A percentile compares a stretch with the other conserved stretches of the same genome.
Evolutionary conservation across 1,139 yeast genomes (phyloP).

Genomic region (Hyphopichia wangnamkhiaoensis): DNA sequence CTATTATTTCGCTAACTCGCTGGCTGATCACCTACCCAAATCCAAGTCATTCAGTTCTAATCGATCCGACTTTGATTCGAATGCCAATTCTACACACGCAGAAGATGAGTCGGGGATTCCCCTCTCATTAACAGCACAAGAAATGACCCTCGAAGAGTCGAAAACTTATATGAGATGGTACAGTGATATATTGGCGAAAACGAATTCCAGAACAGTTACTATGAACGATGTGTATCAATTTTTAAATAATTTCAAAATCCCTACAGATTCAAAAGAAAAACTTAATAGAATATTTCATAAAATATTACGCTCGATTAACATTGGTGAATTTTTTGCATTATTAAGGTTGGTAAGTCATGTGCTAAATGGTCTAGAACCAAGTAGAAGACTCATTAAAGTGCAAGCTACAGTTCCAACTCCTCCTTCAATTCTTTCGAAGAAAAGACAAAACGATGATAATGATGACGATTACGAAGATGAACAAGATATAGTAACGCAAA

Average conservation of each 20-base stretch:
- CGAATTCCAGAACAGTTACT: constrained; percentile 55
- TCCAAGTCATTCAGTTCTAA: background rate
- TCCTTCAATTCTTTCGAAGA: constrained; percentile 61
- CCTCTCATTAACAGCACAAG: constrained; percentile 60
- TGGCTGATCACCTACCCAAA: constrained; percentile 13
- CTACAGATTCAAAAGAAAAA: constrained; percentile 41
- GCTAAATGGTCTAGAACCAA: constrained; percentile 47
- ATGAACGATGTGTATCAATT: constrained; percentile 66
- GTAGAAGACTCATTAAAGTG: constrained; percentile 48
- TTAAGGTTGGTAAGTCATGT: constrained; percentile 65
- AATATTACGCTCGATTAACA: constrained; percentile 53
- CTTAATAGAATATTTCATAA: constrained; percentile 53
- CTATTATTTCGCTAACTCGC: constrained; percentile 12
- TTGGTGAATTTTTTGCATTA: constrained; percentile 77
- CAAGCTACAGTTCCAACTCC: constrained; percentile 69
- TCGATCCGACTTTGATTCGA: background rate
- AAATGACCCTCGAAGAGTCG: constrained; percentile 62
- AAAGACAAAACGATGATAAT: constrained; percentile 48
- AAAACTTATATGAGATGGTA: constrained; percentile 80
- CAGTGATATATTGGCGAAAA: constrained; percentile 62
- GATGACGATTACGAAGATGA: constrained; percentile 31
- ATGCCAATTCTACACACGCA: background rate
- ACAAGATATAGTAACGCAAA: constrained; percentile 13
- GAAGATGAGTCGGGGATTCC: constrained; percentile 43
- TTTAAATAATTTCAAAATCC: constrained; percentile 59